phyloP scores from a whole-genome alignment of 179 eudicot species.

The Silene coronaria region DNA sequence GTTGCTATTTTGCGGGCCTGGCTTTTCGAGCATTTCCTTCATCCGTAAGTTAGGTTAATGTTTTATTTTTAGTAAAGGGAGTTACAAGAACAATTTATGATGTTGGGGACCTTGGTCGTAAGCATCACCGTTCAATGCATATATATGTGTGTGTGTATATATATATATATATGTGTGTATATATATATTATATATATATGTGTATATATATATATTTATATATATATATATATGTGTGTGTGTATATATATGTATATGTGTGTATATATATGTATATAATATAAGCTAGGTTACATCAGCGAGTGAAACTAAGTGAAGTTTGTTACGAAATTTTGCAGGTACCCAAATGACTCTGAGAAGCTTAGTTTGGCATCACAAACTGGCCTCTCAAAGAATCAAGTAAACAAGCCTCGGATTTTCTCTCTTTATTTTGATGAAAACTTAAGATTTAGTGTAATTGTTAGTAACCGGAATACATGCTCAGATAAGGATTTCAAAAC shows the following conservation, averaged over 20 bases:
- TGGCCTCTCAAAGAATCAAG: slow-evolving; percentile 48
- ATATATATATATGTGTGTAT: too few species aligned
- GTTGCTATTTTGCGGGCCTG: slow-evolving; percentile 61
- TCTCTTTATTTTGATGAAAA: not conserved
- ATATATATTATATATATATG: too few species aligned
- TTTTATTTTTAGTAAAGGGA: too few species aligned
- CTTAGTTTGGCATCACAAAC: slow-evolving; percentile 49
- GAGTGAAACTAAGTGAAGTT: not conserved
- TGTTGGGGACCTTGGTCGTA: too few species aligned
- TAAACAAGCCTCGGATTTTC: slow-evolving; percentile 7
- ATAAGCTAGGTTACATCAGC: not conserved
- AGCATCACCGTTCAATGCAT: too few species aligned
- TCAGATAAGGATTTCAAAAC: not conserved
- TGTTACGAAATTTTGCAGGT: slow-evolving; percentile 23
- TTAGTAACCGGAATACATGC: not conserved
- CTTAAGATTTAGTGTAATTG: not conserved
- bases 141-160: too few species aligned
- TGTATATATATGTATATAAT: too few species aligned
- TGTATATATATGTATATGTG: too few species aligned
- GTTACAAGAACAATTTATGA: not conserved
- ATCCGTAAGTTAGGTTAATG: slow-evolving; percentile 44
- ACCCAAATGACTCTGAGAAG: slow-evolving; percentile 51
- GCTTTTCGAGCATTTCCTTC: slow-evolving; percentile 76
- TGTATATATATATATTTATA: too few species aligned
- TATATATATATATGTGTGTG: too few species aligned